Percentiles rank a stretch among this genome's conserved stretches.
Conservation (phyloP, 768 basidiomycete species). For the Tricholoma furcatifolium region DNA sequence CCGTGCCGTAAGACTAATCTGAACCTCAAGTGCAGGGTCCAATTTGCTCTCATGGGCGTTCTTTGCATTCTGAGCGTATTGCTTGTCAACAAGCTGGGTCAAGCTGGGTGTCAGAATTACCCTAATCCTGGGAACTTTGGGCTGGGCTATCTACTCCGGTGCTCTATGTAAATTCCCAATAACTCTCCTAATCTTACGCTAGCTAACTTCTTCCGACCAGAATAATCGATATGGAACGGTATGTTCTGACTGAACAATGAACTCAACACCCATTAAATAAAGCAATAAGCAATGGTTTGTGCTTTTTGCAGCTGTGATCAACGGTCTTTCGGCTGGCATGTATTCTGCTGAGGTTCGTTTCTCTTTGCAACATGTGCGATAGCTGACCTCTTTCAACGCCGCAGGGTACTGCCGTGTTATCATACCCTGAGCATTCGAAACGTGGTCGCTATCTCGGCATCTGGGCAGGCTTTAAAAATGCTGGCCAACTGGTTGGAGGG, state of each 20-base stretch:
- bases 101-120: constrained; percentile 16
- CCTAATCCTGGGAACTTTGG: constrained; percentile 14
- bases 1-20: neutral
- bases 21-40: constrained; percentile 6
- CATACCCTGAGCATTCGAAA: constrained; percentile 15
- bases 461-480: constrained; percentile 12
- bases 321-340: constrained; percentile 17
- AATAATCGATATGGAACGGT: constrained; percentile 21
- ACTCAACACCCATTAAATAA: neutral
- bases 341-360: constrained; percentile 17
- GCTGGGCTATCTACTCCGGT: constrained; percentile 15
- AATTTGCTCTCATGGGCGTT: constrained; percentile 17
- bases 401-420: constrained; percentile 12
- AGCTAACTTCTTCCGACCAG: no score
- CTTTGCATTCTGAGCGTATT: constrained; percentile 17
- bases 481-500: constrained; percentile 19
- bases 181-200: neutral
- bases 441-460: constrained; percentile 13
- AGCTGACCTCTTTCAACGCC: neutral
- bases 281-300: constrained; percentile 17
- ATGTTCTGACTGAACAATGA: neutral
- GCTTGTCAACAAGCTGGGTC: constrained; percentile 15
- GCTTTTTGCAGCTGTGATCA: constrained; percentile 11
- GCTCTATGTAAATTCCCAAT: constrained; percentile 11
- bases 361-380: neutral